phyloP scores from a whole-genome alignment of 306 rosid species.

The Senna siamea region DNA sequence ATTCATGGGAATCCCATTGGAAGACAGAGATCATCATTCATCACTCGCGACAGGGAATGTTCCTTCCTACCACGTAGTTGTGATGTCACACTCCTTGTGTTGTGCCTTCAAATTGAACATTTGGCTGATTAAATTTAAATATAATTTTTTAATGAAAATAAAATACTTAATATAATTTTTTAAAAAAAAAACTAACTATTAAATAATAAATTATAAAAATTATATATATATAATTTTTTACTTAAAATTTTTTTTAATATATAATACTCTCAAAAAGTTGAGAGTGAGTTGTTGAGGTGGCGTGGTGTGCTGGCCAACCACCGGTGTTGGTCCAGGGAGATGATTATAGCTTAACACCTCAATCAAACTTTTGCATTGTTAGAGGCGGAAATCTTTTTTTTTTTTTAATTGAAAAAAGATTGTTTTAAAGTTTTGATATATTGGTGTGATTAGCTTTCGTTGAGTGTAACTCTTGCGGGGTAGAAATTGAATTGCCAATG shows the following conservation, averaged over 20 bases:
- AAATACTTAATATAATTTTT: too few relatives aligned
- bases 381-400: not conserved
- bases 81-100: constrained; percentile 49
- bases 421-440: not conserved
- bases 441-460: not conserved
- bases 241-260: too few relatives aligned
- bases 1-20: constrained; percentile 41
- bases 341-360: not conserved
- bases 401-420: not conserved
- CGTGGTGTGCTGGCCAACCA: not conserved
- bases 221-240: too few relatives aligned
- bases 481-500: too few relatives aligned
- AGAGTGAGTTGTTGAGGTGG: not conserved
- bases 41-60: constrained; percentile 45
- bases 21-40: too few relatives aligned
- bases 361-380: not conserved
- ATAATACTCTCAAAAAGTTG: constrained; percentile 1
- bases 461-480: not conserved
- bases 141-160: too few relatives aligned
- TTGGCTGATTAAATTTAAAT: too few relatives aligned
- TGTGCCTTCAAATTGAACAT: not conserved
- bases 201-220: too few relatives aligned
- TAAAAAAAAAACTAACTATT: too few relatives aligned
- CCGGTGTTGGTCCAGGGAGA: not conserved
- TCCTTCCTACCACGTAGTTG: constrained; percentile 49